A percentile compares a stretch with the other conserved stretches of the same genome.
These are phyloP conservation scores for Penicillium sp. DNA, from an alignment of 2,329 filamentous ascomycete genomes.

Conservation along the genomic window DNA sequence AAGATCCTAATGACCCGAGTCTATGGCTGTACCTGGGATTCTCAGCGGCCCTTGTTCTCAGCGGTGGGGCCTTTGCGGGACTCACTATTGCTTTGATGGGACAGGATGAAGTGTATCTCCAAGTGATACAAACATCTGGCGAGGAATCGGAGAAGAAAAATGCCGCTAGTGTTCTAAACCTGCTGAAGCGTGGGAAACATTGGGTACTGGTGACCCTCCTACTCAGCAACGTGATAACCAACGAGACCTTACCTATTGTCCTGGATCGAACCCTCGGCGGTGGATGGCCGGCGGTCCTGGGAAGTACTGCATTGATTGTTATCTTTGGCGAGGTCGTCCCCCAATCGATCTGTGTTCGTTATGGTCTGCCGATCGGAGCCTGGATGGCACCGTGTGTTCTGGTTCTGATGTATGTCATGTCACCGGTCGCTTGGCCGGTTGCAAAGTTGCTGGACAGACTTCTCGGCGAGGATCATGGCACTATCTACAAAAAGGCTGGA, in stretches of 20 bases:
- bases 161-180: conserved; percentile 73
- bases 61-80: conserved; percentile 91
- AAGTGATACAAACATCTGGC: conserved; percentile 85
- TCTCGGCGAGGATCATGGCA: conserved; percentile 91
- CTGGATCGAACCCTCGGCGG: conserved; percentile 91
- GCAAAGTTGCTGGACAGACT: conserved; percentile 93
- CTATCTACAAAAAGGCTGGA: conserved; percentile 96
- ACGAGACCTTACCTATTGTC: conserved; percentile 93
- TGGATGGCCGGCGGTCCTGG: conserved; percentile 89
- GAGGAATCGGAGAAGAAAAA: conserved; percentile 84
- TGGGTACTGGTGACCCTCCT: conserved; percentile 96
- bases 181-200: conserved; percentile 88
- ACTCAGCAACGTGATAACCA: conserved; percentile 95
- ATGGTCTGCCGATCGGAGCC: conserved; percentile 90
- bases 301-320: conserved; percentile 92
- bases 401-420: conserved; percentile 85
- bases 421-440: conserved; percentile 88
- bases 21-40: conserved; percentile 80
- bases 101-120: conserved; percentile 92
- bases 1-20: conserved; percentile 60
- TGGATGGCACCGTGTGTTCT: conserved; percentile 90
- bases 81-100: conserved; percentile 71
- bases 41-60: conserved; percentile 77
- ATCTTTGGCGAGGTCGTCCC: conserved; percentile 97
- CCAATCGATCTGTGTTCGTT: conserved; percentile 94